Evolutionary conservation across 2,329 filamentous ascomycete species (phyloP).

Genomic region (Scedosporium minutisporum): DNA sequence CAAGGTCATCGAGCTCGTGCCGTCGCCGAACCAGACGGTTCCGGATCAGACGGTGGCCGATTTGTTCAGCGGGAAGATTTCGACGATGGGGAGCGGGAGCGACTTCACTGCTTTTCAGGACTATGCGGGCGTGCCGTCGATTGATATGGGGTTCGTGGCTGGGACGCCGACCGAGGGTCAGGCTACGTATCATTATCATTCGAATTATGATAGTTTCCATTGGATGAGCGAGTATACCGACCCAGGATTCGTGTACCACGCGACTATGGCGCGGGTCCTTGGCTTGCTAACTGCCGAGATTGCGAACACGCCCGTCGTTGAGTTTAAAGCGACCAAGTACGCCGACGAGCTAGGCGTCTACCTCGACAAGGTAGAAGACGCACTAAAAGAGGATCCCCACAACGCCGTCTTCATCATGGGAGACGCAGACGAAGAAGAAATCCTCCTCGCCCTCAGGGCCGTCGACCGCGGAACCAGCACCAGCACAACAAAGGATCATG

Average conservation of each 20-base stretch:
- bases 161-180: slow-evolving; percentile 21
- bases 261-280: slow-evolving; percentile 56
- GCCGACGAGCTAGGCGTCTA: slow-evolving; percentile 44
- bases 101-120: slow-evolving; percentile 71
- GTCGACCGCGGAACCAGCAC: slow-evolving; percentile 9
- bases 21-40: slow-evolving; percentile 69
- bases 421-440: slow-evolving; percentile 16
- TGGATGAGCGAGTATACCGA: slow-evolving; percentile 85
- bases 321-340: slow-evolving; percentile 57
- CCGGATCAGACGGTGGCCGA: slow-evolving; percentile 61
- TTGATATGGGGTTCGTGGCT: slow-evolving; percentile 52
- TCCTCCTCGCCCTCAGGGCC: slow-evolving; percentile 19
- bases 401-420: slow-evolving; percentile 5
- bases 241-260: slow-evolving; percentile 54
- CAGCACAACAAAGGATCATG: slow-evolving; percentile 19
- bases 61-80: slow-evolving; percentile 52
- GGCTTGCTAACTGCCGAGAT: slow-evolving; percentile 53
- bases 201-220: slow-evolving; percentile 81
- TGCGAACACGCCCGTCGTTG: slow-evolving; percentile 50
- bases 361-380: slow-evolving; percentile 39
- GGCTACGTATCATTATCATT: slow-evolving; percentile 73
- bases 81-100: slow-evolving; percentile 61
- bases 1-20: slow-evolving; percentile 53
- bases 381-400: slow-evolving; percentile 26
- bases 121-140: slow-evolving; percentile 54